phyloP scores from a whole-genome alignment of 768 basidiomycete genomes.

The Pleurotus citrinopileatus region DNA sequence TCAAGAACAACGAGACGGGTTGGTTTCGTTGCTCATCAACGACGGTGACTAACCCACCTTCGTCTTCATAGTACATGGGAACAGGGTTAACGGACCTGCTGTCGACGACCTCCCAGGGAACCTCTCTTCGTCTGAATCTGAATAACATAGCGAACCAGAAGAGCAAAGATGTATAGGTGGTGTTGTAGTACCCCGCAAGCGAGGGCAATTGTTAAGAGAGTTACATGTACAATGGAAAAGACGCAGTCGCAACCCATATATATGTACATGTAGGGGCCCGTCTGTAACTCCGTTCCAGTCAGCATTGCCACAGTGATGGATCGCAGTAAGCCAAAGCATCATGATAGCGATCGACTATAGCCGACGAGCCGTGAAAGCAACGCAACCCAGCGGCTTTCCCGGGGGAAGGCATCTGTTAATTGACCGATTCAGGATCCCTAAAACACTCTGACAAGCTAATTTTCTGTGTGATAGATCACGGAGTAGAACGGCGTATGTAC shows the following conservation, averaged over 20 bases:
- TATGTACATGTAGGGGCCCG: background rate
- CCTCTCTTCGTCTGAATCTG: slow-evolving; percentile 52
- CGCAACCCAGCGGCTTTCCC: slow-evolving; percentile 9
- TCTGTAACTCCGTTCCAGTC: slow-evolving; percentile 1
- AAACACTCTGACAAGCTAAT: too few relatives aligned
- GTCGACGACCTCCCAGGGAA: slow-evolving; percentile 78
- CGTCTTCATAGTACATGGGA: slow-evolving; percentile 59
- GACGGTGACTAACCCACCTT: slow-evolving; percentile 35
- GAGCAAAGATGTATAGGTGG: slow-evolving; percentile 8
- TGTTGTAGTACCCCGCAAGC: background rate
- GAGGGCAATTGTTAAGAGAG: slow-evolving; percentile 3
- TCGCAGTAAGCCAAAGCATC: slow-evolving; percentile 7
- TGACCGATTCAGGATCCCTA: too few relatives aligned
- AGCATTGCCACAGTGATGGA: slow-evolving; percentile 11
- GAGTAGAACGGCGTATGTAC: too few relatives aligned
- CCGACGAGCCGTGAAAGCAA: background rate
- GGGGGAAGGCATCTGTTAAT: background rate
- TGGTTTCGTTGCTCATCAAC: slow-evolving; percentile 7
- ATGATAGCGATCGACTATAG: slow-evolving; percentile 7
- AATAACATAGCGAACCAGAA: slow-evolving; percentile 28
- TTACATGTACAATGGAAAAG: slow-evolving; percentile 8
- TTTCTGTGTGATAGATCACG: too few relatives aligned
- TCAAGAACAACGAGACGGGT: slow-evolving; percentile 6
- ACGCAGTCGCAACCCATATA: slow-evolving; percentile 9
- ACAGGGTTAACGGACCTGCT: slow-evolving; percentile 63